A percentile compares a stretch with the other conserved stretches of the same genome.
Conservation (phyloP, 441 rosid genomes). For the Adansonia rubrostipa region DNA sequence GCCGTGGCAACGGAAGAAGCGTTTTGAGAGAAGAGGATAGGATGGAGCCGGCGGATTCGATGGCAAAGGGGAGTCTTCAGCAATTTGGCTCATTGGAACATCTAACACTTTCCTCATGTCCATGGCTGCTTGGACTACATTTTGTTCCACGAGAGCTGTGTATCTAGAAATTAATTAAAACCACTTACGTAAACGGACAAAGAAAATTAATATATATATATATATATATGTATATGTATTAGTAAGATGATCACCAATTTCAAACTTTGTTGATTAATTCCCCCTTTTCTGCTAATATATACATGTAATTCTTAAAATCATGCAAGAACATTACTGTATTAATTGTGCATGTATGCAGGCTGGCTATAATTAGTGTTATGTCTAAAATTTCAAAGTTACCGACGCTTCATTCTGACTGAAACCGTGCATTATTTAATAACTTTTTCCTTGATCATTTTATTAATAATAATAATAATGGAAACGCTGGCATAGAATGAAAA, state of each 20-base stretch:
- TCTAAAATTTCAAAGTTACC: not conserved
- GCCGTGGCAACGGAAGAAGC: constrained; percentile 65
- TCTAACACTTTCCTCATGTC: constrained; percentile 79
- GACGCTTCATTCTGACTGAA: not conserved
- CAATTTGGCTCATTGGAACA: constrained; percentile 40
- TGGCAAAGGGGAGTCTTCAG: constrained; percentile 51
- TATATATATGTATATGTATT: not conserved
- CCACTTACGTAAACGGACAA: not conserved
- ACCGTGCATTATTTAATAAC: not conserved
- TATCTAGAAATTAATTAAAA: constrained; percentile 31
- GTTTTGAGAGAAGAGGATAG: constrained; percentile 60
- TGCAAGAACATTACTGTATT: not conserved
- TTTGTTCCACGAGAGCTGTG: constrained; percentile 82
- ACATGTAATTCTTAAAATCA: no score
- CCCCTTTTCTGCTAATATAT: no score
- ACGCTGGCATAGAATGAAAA: not conserved
- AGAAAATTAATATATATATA: no score
- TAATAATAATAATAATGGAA: not conserved
- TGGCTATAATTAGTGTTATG: not conserved
- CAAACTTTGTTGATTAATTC: not conserved
- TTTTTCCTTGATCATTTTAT: not conserved
- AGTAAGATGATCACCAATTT: not conserved
- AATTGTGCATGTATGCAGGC: not conserved
- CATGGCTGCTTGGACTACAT: constrained; percentile 61
- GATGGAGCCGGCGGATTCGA: constrained; percentile 26